These are phyloP conservation scores for Venturiaceae sp. DNA, from an alignment of 2,329 filamentous ascomycete genomes.

Conservation along the genomic window DNA sequence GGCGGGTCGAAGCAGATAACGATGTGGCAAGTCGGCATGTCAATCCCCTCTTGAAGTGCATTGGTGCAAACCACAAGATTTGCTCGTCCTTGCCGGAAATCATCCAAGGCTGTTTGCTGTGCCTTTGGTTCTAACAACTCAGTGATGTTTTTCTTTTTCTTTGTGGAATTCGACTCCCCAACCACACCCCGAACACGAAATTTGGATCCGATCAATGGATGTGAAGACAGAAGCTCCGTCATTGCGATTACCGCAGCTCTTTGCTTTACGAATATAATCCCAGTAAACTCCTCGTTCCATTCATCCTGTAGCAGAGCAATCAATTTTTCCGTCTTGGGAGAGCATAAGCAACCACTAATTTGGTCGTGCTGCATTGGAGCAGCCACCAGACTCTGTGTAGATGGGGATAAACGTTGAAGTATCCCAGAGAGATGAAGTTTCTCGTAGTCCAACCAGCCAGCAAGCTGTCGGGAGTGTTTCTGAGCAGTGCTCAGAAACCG, in stretches of 20 bases:
- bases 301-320: slow-evolving; percentile 26
- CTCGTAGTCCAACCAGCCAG: not conserved
- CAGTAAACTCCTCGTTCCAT: slow-evolving; percentile 22
- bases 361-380: not conserved
- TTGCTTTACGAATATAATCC: slow-evolving; percentile 38
- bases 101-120: slow-evolving; percentile 41
- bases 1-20: slow-evolving; percentile 57
- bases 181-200: not conserved
- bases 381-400: not conserved
- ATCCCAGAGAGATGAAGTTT: not conserved
- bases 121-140: slow-evolving; percentile 37
- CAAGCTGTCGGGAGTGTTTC: not conserved
- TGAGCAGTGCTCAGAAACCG: not conserved
- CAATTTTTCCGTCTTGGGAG: slow-evolving; percentile 25
- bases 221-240: slow-evolving; percentile 23
- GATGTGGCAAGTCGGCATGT: slow-evolving; percentile 52
- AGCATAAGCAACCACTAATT: slow-evolving; percentile 14
- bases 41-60: slow-evolving; percentile 52
- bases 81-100: slow-evolving; percentile 40
- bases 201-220: slow-evolving; percentile 13
- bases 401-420: not conserved
- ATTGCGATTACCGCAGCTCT: slow-evolving; percentile 33
- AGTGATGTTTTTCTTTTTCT: slow-evolving; percentile 36
- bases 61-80: slow-evolving; percentile 50
- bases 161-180: slow-evolving; percentile 20